These are phyloP conservation scores for Rosa lucieae DNA, from an alignment of 306 rosid species.

Conservation along the genomic window DNA sequence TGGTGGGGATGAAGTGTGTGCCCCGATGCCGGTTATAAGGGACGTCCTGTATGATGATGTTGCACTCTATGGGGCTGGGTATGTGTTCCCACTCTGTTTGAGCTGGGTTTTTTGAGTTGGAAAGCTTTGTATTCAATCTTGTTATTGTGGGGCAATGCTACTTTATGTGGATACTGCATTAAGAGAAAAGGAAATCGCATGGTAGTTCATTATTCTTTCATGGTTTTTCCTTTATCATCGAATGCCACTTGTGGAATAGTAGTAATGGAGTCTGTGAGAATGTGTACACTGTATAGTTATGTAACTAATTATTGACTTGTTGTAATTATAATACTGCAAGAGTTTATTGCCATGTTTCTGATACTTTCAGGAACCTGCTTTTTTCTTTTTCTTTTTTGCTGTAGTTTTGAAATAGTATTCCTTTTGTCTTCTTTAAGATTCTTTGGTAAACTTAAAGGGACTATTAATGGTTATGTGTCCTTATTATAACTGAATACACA, in stretches of 20 bases:
- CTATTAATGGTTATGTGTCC: neutral
- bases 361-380: neutral
- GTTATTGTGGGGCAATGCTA: no score
- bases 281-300: neutral
- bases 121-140: no score
- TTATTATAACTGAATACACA: neutral
- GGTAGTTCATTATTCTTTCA: neutral
- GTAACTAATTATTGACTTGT: neutral
- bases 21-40: no score
- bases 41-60: no score
- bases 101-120: no score
- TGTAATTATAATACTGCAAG: neutral
- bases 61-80: no score
- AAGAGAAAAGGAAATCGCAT: neutral
- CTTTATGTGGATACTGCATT: no score
- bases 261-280: neutral
- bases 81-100: no score
- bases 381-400: neutral
- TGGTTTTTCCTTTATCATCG: neutral
- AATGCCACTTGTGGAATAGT: neutral
- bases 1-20: no score
- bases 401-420: neutral
- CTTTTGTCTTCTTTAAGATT: neutral
- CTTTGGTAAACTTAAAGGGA: neutral
- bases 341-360: neutral